Conservation (phyloP, 768 basidiomycete species). For the Rossbeevera mucosa region DNA sequence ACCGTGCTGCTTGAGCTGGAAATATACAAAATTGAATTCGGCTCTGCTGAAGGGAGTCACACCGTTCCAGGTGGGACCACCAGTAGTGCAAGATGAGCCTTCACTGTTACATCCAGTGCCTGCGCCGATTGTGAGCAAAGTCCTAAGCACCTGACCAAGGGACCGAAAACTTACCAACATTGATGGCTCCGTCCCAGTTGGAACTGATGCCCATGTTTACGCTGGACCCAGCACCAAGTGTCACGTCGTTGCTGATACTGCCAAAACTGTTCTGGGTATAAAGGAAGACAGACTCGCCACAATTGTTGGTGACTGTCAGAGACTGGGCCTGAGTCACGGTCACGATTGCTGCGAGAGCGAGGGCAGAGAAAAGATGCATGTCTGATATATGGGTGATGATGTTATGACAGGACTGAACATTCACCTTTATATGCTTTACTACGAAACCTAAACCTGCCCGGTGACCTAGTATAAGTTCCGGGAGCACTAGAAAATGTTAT, state of each 20-base stretch:
- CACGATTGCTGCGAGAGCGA: not conserved
- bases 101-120: slow-evolving; percentile 26
- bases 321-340: slow-evolving; percentile 23
- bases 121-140: slow-evolving; percentile 10
- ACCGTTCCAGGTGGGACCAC: slow-evolving; percentile 29
- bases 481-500: not conserved
- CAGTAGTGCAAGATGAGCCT: slow-evolving; percentile 25
- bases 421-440: slow-evolving; percentile 12
- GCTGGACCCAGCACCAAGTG: slow-evolving; percentile 19
- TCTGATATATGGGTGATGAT: not conserved
- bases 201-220: slow-evolving; percentile 28
- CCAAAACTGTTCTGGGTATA: slow-evolving; percentile 30
- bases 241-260: slow-evolving; percentile 24
- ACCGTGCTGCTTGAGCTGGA: not conserved
- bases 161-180: slow-evolving; percentile 20
- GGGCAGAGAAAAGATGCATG: not conserved
- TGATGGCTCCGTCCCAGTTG: slow-evolving; percentile 31
- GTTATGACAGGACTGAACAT: not conserved
- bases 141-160: not conserved
- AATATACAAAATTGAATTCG: slow-evolving; percentile 30
- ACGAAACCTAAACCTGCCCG: not conserved
- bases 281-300: slow-evolving; percentile 26
- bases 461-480: not conserved
- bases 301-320: slow-evolving; percentile 26
- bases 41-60: slow-evolving; percentile 31